Percentiles rank a stretch among this genome's conserved stretches.
phyloP scores from a whole-genome alignment of 768 basidiomycete species.

The Royoungia palumana region DNA sequence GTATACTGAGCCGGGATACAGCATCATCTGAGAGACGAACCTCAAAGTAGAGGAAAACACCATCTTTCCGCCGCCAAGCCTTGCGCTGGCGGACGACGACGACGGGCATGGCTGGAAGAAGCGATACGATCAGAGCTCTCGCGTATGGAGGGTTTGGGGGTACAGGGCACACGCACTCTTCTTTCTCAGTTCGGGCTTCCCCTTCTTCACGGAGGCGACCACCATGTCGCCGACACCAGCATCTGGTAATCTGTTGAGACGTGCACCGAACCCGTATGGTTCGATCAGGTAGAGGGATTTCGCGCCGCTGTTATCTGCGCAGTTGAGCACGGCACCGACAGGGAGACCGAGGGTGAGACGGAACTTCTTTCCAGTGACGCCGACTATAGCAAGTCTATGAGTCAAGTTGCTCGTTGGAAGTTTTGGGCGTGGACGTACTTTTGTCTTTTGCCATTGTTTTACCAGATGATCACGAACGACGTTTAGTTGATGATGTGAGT shows the following conservation, averaged over 20 bases:
- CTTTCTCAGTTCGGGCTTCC: conserved; percentile 99
- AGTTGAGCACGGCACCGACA: conserved; percentile 92
- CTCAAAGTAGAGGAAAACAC: conserved; percentile 99
- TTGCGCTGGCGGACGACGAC: conserved; percentile 98
- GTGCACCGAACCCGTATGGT: conserved; percentile 93
- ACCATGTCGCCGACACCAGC: conserved; percentile 95
- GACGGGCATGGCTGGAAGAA: conserved; percentile 81
- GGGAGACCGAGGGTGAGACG: conserved; percentile 93
- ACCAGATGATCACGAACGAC: conserved; percentile 6
- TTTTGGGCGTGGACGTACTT: not conserved
- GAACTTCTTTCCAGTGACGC: conserved; percentile 91
- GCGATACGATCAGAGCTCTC: conserved; percentile 1
- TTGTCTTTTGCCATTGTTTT: conserved; percentile 27
- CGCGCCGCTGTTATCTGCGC: conserved; percentile 99
- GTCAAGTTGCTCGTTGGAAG: not conserved
- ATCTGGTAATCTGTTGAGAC: conserved; percentile 95
- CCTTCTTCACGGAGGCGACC: conserved; percentile 98
- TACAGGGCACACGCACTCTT: conserved; percentile 68
- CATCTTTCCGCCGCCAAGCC: conserved; percentile 96
- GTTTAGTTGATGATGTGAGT: not conserved
- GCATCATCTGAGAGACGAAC: conserved; percentile 35
- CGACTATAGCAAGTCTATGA: conserved; percentile 31
- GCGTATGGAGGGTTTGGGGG: not conserved
- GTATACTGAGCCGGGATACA: not conserved
- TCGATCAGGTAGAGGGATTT: conserved; percentile 95